These are phyloP conservation scores for Cladosporium sp. DNA, from an alignment of 2,329 filamentous ascomycete species.

Conservation along the genomic window DNA sequence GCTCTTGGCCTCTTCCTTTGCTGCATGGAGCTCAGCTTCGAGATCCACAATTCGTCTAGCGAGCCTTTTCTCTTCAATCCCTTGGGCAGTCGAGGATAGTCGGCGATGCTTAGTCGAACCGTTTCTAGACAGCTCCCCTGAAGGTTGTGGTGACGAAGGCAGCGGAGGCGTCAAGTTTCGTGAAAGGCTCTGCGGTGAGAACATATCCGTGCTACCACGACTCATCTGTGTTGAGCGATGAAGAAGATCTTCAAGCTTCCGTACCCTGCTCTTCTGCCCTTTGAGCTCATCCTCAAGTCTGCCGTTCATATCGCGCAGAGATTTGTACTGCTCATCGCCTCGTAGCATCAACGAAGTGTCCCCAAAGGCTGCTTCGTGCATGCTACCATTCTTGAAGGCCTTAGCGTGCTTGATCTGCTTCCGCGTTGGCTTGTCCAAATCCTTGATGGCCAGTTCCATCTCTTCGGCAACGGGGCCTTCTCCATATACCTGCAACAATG, in stretches of 20 bases:
- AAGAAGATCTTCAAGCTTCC: conserved; percentile 84
- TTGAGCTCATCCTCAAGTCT: conserved; percentile 61
- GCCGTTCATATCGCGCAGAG: conserved; percentile 50
- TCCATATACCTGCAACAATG: conserved; percentile 60
- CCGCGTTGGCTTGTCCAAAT: conserved; percentile 75
- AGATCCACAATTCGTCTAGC: conserved; percentile 61
- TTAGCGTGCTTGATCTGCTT: conserved; percentile 83
- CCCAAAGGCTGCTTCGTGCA: conserved; percentile 86
- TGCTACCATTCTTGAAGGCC: conserved; percentile 93
- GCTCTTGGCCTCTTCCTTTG: conserved; percentile 66
- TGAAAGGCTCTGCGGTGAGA: conserved; percentile 26
- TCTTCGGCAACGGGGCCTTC: conserved; percentile 66
- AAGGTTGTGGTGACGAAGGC: conserved; percentile 17
- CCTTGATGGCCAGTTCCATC: conserved; percentile 69
- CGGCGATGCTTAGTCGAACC: conserved; percentile 40
- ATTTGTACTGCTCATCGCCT: conserved; percentile 75
- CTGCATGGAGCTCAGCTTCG: conserved; percentile 71
- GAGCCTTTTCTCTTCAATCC: conserved; percentile 58
- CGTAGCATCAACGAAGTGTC: conserved; percentile 78
- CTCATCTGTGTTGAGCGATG: conserved; percentile 69
- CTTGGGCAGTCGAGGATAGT: conserved; percentile 57
- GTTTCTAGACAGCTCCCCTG: conserved; percentile 21
- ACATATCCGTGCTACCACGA: conserved; percentile 39
- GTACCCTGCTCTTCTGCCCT: conserved; percentile 86
- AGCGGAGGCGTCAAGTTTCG: conserved; percentile 20